Conservation (phyloP, 2,329 filamentous ascomycete genomes). For the Talaromyces piceae region DNA sequence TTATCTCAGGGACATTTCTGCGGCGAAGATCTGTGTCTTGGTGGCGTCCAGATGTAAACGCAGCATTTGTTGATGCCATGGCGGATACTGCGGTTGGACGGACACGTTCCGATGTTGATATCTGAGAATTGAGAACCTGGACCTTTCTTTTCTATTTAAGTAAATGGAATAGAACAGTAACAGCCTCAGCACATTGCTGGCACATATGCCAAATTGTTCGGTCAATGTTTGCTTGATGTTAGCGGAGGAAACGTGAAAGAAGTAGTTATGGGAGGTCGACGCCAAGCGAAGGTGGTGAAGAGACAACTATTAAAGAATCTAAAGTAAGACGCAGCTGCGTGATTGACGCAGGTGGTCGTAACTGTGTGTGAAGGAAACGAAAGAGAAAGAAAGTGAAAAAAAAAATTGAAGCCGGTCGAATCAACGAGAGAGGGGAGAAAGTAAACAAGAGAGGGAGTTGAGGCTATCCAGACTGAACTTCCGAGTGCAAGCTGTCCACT, state of each 20-base stretch:
- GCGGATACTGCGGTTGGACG: slow-evolving; percentile 2
- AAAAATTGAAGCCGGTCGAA: background rate
- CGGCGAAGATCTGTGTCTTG: slow-evolving; percentile 10
- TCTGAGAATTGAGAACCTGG: background rate
- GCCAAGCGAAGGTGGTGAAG: background rate
- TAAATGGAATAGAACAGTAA: no score
- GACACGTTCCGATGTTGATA: background rate
- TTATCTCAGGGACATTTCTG: slow-evolving; percentile 7
- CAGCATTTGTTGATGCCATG: slow-evolving; percentile 9
- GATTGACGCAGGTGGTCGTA: background rate
- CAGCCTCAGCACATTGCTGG: background rate
- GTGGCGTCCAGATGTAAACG: slow-evolving; percentile 9
- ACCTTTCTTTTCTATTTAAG: no score
- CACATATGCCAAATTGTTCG: background rate
- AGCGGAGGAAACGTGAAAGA: background rate
- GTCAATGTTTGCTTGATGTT: background rate
- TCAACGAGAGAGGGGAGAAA: no score
- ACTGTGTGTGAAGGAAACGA: background rate
- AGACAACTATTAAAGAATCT: background rate
- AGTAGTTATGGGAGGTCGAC: background rate
- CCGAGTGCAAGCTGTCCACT: background rate
- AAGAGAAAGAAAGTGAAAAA: background rate
- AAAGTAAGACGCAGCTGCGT: background rate
- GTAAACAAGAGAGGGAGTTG: background rate
- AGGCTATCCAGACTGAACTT: background rate